Base-by-base conservation (phyloP, 2,329 filamentous ascomycete genomes). In the Drechslera avenae region DNA sequence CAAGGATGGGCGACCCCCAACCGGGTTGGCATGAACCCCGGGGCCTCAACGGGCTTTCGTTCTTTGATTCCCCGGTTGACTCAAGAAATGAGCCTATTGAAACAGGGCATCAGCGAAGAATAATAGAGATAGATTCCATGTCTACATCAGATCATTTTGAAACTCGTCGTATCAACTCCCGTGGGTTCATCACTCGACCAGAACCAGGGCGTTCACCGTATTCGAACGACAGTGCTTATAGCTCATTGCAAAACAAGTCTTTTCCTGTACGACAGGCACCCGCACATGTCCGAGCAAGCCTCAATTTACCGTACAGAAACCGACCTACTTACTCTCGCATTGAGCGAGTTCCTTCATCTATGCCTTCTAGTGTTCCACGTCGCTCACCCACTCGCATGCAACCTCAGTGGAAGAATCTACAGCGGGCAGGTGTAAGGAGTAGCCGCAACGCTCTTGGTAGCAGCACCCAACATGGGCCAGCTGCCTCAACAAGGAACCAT, bases 41-140 rank as follows among this genome's bases (percentile, higher is more conserved):
- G 10, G 66, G 64, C 34, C 42, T 72, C 6, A 73, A 75, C 39
- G 66, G 67, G 3, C 64, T 73, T 12, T 73, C 72, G 0, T 73
- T 74, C 50, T 66, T 74, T 30, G 42, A 68, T n/a, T 58, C 59
- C 5, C 70, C 70, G 14, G 52, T 67, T 9, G 59, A 66, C 39
- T 50, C 50, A 7, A 55, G 46, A 5, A 60, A 63, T 13, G 56
- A 62, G 12, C 54, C 50, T 5, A 56, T 64, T 13, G 30, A 53
- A 14, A 26, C 52, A 21, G 41, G 39, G 7, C 31, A 42, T 14
- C 39, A 28, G 17, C 36, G 43, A 3, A 46, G 14, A 12, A 26
- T 28, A n/a, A 35, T 43, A 12, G 48, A 36, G 13, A 31, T 40
- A 12, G 50, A 39, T n/a, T 39, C 48, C 17, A 32, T 28, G 3